A percentile compares a stretch with the other conserved stretches of the same genome.
These are phyloP conservation scores for Trametes hirsuta DNA, from an alignment of 1,284 basidiomycete species.

Conservation along the genomic window DNA sequence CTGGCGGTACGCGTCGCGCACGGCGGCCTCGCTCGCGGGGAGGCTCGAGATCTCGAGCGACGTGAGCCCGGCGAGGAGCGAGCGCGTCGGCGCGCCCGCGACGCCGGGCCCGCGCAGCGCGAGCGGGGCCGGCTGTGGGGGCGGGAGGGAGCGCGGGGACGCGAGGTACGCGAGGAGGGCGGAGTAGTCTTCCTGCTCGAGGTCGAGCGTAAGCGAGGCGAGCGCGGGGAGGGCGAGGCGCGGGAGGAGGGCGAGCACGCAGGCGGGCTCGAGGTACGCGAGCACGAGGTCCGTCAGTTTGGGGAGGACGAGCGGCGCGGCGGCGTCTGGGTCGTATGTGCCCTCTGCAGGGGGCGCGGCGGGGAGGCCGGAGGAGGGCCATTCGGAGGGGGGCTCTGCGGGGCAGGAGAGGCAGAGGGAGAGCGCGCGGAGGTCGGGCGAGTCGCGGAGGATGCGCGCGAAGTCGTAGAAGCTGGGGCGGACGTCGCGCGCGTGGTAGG, in stretches of 20 bases:
- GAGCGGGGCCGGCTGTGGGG: constrained; percentile 1
- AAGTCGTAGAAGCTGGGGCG: constrained; percentile 55
- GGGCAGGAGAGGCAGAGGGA: constrained; percentile 59
- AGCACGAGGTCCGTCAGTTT: constrained; percentile 49
- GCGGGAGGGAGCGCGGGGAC: constrained; percentile 25
- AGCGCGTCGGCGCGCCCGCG: constrained; percentile 25
- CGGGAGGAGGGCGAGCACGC: constrained; percentile 44
- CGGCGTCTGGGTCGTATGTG: constrained; percentile 8
- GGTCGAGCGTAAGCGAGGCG: constrained; percentile 47
- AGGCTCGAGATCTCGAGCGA: constrained; percentile 49
- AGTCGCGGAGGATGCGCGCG: constrained; percentile 51
- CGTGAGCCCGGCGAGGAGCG: constrained; percentile 41
- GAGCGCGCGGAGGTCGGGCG: constrained; percentile 50
- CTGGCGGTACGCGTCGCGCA: constrained; percentile 41
- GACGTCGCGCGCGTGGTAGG: constrained; percentile 58
- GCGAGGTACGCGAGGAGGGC: constrained; percentile 47
- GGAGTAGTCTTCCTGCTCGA: constrained; percentile 54
- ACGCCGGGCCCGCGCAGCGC: constrained; percentile 20
- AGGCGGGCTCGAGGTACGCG: constrained; percentile 55
- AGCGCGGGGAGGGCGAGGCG: constrained; percentile 51
- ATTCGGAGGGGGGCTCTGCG: constrained; percentile 39
- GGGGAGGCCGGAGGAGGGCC: constrained; percentile 34
- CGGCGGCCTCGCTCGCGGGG: constrained; percentile 43
- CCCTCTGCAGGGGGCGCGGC: not conserved
- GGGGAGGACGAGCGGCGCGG: constrained; percentile 35